phyloP scores from a whole-genome alignment of 1,139 yeast genomes.

The Nakaseomyces kungkrabaensis region DNA sequence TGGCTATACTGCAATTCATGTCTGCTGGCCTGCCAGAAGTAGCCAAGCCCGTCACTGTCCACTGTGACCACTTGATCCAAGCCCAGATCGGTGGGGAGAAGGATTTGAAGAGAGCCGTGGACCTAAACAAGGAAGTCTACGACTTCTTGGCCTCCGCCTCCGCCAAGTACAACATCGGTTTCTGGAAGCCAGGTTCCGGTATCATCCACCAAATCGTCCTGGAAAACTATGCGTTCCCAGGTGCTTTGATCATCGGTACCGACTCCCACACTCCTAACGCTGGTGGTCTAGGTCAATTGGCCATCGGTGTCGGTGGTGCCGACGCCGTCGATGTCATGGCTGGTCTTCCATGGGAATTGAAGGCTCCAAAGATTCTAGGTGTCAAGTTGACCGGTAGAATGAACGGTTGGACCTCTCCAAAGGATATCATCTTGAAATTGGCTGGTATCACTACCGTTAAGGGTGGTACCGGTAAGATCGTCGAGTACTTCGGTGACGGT shows the following conservation, averaged over 20 bases:
- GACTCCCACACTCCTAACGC: slow-evolving; percentile 99
- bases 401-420: slow-evolving; percentile 98
- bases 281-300: slow-evolving; percentile 98
- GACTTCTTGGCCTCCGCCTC: slow-evolving; percentile 91
- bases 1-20: slow-evolving; percentile 98
- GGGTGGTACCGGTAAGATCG: slow-evolving; percentile 98
- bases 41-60: slow-evolving; percentile 95
- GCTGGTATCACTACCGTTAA: slow-evolving; percentile 97
- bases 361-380: slow-evolving; percentile 97
- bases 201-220: slow-evolving; percentile 95
- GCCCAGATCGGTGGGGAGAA: slow-evolving; percentile 91
- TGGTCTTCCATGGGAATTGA: slow-evolving; percentile 92
- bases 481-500: slow-evolving; percentile 97
- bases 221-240: slow-evolving; percentile 98
- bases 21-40: slow-evolving; percentile 91
- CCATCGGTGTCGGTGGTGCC: slow-evolving; percentile 99
- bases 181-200: slow-evolving; percentile 99
- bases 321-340: slow-evolving; percentile 99
- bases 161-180: slow-evolving; percentile 96
- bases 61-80: slow-evolving; percentile 98
- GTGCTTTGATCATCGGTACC: slow-evolving; percentile 93
- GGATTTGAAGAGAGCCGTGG: slow-evolving; percentile 90
- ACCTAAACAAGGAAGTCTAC: slow-evolving; percentile 90
- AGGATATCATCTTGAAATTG: slow-evolving; percentile 88
- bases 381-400: slow-evolving; percentile 92